Evolutionary conservation across 331 rosid genomes (phyloP).

Genomic region (Malus hybrid): DNA sequence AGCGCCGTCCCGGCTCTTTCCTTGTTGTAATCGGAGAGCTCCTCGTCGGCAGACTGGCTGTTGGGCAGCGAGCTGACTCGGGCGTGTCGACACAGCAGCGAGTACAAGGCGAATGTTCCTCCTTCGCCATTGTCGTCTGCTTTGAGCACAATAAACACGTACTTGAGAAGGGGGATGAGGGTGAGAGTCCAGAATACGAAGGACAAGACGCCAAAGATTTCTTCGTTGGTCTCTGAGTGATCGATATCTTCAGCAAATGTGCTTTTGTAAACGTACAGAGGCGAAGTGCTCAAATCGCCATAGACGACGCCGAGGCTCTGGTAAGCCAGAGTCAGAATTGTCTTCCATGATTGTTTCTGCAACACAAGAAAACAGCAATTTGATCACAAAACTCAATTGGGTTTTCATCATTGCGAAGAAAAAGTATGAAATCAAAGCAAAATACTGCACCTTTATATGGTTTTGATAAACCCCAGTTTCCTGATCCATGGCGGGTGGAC

Average conservation of each 20-base stretch:
- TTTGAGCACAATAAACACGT: too few species aligned
- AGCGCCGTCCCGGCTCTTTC: conserved; percentile 13
- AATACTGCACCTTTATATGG: conserved; percentile 42
- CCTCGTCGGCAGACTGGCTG: conserved; percentile 67
- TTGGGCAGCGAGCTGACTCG: conserved; percentile 69
- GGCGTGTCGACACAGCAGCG: conserved; percentile 28
- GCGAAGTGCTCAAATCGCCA: too few species aligned
- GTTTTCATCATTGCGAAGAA: background rate
- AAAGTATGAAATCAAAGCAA: background rate
- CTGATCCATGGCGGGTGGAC: conserved; percentile 59
- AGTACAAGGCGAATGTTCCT: too few species aligned
- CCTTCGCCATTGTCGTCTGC: too few species aligned
- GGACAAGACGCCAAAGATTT: too few species aligned
- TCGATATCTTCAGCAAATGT: too few species aligned
- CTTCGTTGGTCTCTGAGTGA: too few species aligned
- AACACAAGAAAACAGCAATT: conserved; percentile 1
- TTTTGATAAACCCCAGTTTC: conserved; percentile 42
- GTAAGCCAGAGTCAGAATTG: conserved; percentile 41
- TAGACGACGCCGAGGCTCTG: too few species aligned
- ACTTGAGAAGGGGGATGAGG: too few species aligned
- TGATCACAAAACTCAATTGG: background rate
- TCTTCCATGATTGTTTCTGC: conserved; percentile 76
- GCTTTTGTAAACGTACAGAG: too few species aligned
- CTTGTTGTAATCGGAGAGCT: conserved; percentile 59
- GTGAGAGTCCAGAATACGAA: too few species aligned